Conservation (phyloP, 75 land plant species). For the Azolla pinnata region DNA sequence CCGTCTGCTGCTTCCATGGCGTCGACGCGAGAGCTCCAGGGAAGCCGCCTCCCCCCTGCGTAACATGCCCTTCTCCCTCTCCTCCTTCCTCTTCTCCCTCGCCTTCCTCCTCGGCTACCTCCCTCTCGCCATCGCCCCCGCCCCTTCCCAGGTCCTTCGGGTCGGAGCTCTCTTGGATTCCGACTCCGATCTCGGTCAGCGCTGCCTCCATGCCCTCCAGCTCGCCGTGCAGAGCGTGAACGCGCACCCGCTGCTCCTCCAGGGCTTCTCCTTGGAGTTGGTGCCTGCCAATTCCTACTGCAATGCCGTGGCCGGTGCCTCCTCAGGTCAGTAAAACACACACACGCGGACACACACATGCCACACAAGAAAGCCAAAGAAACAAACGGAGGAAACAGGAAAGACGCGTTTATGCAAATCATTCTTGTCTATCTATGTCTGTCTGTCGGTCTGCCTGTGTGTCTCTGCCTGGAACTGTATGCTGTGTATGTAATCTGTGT, state of each 20-base stretch:
- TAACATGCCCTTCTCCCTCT: neutral
- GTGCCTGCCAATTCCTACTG: constrained; percentile 27
- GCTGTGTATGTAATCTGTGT: neutral
- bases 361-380: too few relatives aligned
- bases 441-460: neutral
- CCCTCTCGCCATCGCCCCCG: neutral
- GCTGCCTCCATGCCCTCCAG: constrained; percentile 24
- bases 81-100: neutral
- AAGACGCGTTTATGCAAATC: neutral
- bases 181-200: constrained; percentile 20
- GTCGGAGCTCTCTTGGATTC: constrained; percentile 31
- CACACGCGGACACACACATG: neutral
- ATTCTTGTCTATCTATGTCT: neutral
- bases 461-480: neutral
- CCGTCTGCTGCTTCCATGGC: too few relatives aligned
- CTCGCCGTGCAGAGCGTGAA: constrained; percentile 29
- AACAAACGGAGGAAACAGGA: too few relatives aligned
- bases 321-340: constrained; percentile 16
- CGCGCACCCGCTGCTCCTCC: constrained; percentile 17
- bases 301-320: constrained; percentile 32
- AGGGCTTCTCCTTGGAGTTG: constrained; percentile 19
- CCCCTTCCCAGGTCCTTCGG: constrained; percentile 1
- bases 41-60: too few relatives aligned
- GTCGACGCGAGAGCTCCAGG: too few relatives aligned
- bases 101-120: neutral